Percentiles rank a stretch among this genome's conserved stretches.
These are phyloP conservation scores for Penicillium olsonii DNA, from an alignment of 2,329 filamentous ascomycete species.

Conservation along the genomic window DNA sequence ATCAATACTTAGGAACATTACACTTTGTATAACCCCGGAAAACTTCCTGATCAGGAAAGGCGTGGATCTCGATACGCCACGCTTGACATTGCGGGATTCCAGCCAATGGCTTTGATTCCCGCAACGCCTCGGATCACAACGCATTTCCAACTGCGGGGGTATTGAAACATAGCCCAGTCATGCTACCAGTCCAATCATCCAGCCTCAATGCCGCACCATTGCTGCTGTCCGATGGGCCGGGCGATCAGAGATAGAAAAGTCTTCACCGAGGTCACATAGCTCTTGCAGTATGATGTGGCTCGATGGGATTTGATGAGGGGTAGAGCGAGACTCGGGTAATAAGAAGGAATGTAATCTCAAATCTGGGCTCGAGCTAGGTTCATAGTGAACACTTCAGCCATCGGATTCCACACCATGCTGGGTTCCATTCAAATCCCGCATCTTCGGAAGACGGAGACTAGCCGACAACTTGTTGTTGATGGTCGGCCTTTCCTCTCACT, in stretches of 20 bases:
- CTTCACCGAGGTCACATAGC: not conserved
- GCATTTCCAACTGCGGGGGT: conserved; percentile 1
- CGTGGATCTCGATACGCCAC: conserved; percentile 2
- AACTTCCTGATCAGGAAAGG: conserved; percentile 7
- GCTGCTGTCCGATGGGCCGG: not conserved
- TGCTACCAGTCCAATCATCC: conserved; percentile 1
- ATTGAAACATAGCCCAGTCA: not conserved
- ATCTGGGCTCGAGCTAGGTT: not conserved
- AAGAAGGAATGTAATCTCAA: not conserved
- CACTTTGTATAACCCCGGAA: conserved; percentile 6
- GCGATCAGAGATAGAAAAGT: not conserved
- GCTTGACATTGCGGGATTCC: conserved; percentile 13
- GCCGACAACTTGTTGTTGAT: conserved; percentile 46
- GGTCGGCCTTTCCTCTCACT: conserved; percentile 49
- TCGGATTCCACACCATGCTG: not conserved
- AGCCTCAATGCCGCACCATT: not conserved
- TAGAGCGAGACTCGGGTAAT: not conserved
- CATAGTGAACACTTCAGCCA: not conserved
- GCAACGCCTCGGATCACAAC: not conserved
- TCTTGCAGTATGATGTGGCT: not conserved
- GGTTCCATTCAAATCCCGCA: conserved; percentile 15
- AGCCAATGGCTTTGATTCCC: conserved; percentile 14
- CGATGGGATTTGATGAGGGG: conserved; percentile 2
- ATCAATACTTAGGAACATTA: no score
- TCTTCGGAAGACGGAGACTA: conserved; percentile 7